Evolutionary conservation across 352 stramenopile genomes (phyloP), one percentile per base, ranked within the genome.

Genomic region (Phytopythium aichiense): DNA sequence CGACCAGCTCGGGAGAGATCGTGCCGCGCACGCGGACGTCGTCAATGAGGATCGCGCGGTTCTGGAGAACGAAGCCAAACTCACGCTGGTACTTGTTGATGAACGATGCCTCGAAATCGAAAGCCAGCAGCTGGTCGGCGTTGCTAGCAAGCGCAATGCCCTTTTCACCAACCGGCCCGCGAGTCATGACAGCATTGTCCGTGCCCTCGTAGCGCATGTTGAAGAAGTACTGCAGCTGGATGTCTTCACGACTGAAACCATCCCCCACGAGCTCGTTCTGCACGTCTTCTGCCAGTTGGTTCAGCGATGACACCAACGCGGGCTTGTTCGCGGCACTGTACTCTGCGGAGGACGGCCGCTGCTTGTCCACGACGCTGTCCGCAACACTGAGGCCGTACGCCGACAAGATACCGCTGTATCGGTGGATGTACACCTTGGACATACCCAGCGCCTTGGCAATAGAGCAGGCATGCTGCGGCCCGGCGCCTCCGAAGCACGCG

Each of bases 191-290:
- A 25, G 96, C 95, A 63, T 96, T 99, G 68, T 99, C 98, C 0
- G 98, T 99, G 33, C 97, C 97, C 69, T 99, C 79, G 73, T 99
- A 99, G 16, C 98, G 89, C 79, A 99, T 94, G 71, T 99, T 99
- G 45, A 99, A 76, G 72, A 97, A 99, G 58, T 92, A 96, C 71
- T 99, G 90, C 53, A 97, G 86, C 51, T 92, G 73, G 45, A 99
- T 93, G 48, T 90, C 97, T 67, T 98, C 91, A 25, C 64, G 69
- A 53, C 89, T 81, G 55, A 99, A 92, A 25, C 84, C 84, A 48
- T 91, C 74, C n/a, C 60, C 75, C 22, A 91, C 80, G 25, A 96
- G 73, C 50, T 97, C 80, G 8, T 81, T 74, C 30, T 85, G 60
- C 0, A 82, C 81, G 62, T 93, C 79, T 23, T 80, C 50, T 0